Percentiles rank a stretch among this genome's conserved stretches.
phyloP scores from a whole-genome alignment of 78 protist species.

The Capsaspora owczarzaki region DNA sequence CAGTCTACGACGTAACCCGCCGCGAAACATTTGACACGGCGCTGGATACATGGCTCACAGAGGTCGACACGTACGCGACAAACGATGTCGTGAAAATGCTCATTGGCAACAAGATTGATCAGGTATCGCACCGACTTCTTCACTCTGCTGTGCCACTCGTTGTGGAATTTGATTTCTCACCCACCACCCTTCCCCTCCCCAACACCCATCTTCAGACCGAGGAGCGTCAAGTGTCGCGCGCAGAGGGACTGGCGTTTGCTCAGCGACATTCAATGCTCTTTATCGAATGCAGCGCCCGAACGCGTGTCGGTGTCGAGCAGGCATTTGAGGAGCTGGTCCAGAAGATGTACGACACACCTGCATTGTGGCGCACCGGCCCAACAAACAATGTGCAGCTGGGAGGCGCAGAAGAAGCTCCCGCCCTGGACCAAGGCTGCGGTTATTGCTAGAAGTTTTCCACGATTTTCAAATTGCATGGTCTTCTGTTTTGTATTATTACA shows the following conservation, averaged over 20 bases:
- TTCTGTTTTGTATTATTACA: too few species aligned
- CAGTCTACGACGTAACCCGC: slow-evolving; percentile 92
- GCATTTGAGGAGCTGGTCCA: slow-evolving; percentile 46
- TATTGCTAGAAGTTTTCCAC: too few species aligned
- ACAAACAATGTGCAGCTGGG: too few species aligned
- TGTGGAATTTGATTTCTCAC: too few species aligned
- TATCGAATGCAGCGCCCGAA: slow-evolving; percentile 24
- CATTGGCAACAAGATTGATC: slow-evolving; percentile 86
- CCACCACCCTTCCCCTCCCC: too few species aligned
- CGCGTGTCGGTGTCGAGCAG: slow-evolving; percentile 29
- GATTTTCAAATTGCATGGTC: too few species aligned
- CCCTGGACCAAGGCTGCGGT: too few species aligned
- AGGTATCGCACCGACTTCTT: neutral
- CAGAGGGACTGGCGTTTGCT: slow-evolving; percentile 1
- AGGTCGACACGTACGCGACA: slow-evolving; percentile 75
- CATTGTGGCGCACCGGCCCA: too few species aligned
- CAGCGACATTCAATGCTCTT: neutral
- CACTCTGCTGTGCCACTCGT: too few species aligned
- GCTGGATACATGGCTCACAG: slow-evolving; percentile 72
- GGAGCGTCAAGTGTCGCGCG: neutral
- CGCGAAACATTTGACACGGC: slow-evolving; percentile 55
- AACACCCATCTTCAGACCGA: too few species aligned
- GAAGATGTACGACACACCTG: neutral
- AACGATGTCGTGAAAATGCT: slow-evolving; percentile 80
- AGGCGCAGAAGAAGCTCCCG: too few species aligned